A percentile compares a stretch with the other conserved stretches of the same genome.
Evolutionary conservation across 2,329 filamentous ascomycete genomes (phyloP).

Genomic region (Clarireedia paspali): DNA sequence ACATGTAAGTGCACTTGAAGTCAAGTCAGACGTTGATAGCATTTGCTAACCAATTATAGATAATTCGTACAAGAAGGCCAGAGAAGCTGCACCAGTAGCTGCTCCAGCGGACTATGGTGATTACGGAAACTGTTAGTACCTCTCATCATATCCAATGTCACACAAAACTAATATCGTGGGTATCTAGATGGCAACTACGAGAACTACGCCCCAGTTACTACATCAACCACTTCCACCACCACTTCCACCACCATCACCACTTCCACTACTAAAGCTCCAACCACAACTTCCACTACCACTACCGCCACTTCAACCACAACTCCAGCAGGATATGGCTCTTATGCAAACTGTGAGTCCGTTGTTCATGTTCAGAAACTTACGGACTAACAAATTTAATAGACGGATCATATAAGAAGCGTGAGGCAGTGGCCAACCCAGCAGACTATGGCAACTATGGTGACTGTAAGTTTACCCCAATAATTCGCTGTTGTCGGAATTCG

Average conservation of each 20-base stretch:
- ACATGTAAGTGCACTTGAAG: not conserved
- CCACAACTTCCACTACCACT: not conserved
- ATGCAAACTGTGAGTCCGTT: not conserved
- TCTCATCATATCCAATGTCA: not conserved
- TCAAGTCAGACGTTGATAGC: not conserved
- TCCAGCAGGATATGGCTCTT: conserved; percentile 1
- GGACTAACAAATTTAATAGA: not conserved
- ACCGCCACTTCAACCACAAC: not conserved
- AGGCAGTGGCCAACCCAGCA: not conserved
- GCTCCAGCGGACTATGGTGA: not conserved
- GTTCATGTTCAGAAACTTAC: not conserved
- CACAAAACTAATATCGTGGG: not conserved
- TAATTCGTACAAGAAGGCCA: too few relatives aligned
- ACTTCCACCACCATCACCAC: not conserved
- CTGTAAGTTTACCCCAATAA: not conserved
- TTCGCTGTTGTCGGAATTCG: not conserved
- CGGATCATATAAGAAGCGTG: conserved; percentile 7
- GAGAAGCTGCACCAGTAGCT: too few relatives aligned
- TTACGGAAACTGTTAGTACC: conserved; percentile 1
- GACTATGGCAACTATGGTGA: conserved; percentile 3
- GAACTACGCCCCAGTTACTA: not conserved
- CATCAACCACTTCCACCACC: not conserved
- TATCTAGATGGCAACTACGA: conserved; percentile 4
- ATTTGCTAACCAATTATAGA: too few relatives aligned
- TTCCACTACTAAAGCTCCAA: not conserved